These are phyloP conservation scores for Cyberlindnera saturnus DNA, from an alignment of 805 yeast genomes.

Conservation along the genomic window DNA sequence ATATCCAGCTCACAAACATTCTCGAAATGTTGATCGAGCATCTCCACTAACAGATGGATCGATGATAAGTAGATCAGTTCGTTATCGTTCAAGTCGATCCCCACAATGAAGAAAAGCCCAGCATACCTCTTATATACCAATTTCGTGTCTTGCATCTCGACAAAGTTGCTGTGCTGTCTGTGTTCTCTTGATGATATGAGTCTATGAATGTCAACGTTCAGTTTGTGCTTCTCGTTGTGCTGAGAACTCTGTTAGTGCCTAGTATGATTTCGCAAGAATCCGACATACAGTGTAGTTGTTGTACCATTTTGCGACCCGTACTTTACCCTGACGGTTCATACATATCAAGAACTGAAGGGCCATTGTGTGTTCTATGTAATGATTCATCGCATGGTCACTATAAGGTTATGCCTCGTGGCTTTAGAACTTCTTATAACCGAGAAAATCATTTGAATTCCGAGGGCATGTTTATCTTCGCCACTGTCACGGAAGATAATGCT, in stretches of 20 bases:
- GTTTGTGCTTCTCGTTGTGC: slow-evolving; percentile 39
- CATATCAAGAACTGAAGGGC: slow-evolving; percentile 74
- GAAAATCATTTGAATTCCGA: too few relatives aligned
- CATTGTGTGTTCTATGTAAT: slow-evolving; percentile 35
- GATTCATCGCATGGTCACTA: too few relatives aligned
- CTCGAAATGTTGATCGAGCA: slow-evolving; percentile 78
- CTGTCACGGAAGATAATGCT: too few relatives aligned
- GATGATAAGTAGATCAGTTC: slow-evolving; percentile 80
- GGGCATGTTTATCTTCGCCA: too few relatives aligned
- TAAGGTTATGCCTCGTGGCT: too few relatives aligned
- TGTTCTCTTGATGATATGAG: slow-evolving; percentile 79
- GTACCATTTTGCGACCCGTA: slow-evolving; percentile 82
- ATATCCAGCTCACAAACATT: slow-evolving; percentile 87
- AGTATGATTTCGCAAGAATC: too few relatives aligned
- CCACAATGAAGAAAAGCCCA: slow-evolving; percentile 82
- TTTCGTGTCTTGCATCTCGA: slow-evolving; percentile 60
- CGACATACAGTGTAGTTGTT: slow-evolving; percentile 32
- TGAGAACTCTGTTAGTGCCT: slow-evolving; percentile 5
- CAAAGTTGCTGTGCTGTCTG: slow-evolving; percentile 75
- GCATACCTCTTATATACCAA: slow-evolving; percentile 87
- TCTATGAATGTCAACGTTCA: slow-evolving; percentile 66
- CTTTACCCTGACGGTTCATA: slow-evolving; percentile 90
- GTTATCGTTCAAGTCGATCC: slow-evolving; percentile 74
- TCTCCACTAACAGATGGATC: slow-evolving; percentile 83
- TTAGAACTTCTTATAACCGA: too few relatives aligned